These are phyloP conservation scores for Babesia bigemina DNA, from an alignment of 169 alveolate species.

Conservation along the genomic window DNA sequence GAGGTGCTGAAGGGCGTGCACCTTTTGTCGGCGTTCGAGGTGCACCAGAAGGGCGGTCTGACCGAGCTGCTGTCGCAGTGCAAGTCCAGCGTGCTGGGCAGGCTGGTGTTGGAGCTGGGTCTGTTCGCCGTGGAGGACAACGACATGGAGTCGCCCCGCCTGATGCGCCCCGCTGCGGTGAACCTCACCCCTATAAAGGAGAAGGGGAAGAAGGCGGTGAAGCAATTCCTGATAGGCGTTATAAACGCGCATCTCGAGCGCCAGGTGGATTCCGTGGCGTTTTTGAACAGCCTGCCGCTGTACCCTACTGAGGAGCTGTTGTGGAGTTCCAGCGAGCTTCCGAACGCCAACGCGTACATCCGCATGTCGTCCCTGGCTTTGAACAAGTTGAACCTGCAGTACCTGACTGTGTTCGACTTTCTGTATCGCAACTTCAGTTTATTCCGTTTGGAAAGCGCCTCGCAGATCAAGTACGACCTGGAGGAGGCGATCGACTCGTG, in stretches of 20 bases:
- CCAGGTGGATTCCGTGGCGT: slow-evolving; percentile 27
- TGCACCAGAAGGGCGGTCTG: slow-evolving; percentile 20
- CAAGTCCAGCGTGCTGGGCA: slow-evolving; percentile 23
- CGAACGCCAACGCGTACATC: slow-evolving; percentile 29
- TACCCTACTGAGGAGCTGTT: slow-evolving; percentile 55
- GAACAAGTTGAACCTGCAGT: slow-evolving; percentile 89
- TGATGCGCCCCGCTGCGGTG: slow-evolving; percentile 32
- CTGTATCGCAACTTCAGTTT: slow-evolving; percentile 86
- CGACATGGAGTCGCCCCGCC: background rate
- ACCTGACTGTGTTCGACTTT: slow-evolving; percentile 88
- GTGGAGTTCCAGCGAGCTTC: slow-evolving; percentile 43
- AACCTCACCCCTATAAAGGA: slow-evolving; percentile 42
- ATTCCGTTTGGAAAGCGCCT: slow-evolving; percentile 86
- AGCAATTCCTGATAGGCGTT: slow-evolving; percentile 29
- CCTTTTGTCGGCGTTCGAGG: slow-evolving; percentile 37
- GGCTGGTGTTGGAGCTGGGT: slow-evolving; percentile 32
- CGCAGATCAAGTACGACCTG: slow-evolving; percentile 86
- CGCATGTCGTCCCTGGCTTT: slow-evolving; percentile 69
- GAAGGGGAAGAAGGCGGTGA: slow-evolving; percentile 42
- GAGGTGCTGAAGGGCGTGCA: slow-evolving; percentile 45
- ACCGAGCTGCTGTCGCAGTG: slow-evolving; percentile 13
- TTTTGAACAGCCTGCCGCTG: slow-evolving; percentile 28
- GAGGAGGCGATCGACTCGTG: slow-evolving; percentile 82
- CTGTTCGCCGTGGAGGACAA: slow-evolving; percentile 22
- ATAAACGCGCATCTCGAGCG: slow-evolving; percentile 21